A percentile compares a stretch with the other conserved stretches of the same genome.
phyloP scores from a whole-genome alignment of 352 stramenopile species.

The Phytophthora colocasiae region DNA sequence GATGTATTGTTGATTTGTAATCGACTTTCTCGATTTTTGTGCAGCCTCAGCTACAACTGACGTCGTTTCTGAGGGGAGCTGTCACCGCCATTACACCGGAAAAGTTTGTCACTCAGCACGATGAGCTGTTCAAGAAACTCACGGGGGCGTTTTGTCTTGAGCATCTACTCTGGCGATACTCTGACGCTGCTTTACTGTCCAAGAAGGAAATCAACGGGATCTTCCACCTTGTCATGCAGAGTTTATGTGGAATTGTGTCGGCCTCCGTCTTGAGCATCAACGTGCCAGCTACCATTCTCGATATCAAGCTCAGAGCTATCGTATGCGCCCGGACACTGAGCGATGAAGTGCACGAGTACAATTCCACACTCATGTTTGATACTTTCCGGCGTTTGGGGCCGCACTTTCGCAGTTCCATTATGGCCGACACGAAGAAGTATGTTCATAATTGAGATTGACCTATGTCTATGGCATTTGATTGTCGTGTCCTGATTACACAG shows the following conservation, averaged over 20 bases:
- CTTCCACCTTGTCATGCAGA: constrained; percentile 82
- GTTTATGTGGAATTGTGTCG: constrained; percentile 72
- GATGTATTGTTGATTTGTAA: no score
- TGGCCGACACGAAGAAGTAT: constrained; percentile 72
- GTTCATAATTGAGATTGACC: neutral
- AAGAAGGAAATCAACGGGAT: constrained; percentile 88
- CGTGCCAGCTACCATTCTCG: constrained; percentile 59
- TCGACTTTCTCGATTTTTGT: neutral
- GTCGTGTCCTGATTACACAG: constrained; percentile 40
- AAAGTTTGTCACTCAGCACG: constrained; percentile 75
- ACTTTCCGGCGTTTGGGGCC: constrained; percentile 67
- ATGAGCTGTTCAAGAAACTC: constrained; percentile 85
- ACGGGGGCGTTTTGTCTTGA: constrained; percentile 79
- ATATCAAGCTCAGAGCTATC: constrained; percentile 74
- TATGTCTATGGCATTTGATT: neutral
- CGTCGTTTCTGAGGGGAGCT: constrained; percentile 72
- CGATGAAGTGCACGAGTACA: constrained; percentile 83
- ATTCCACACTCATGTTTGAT: constrained; percentile 67
- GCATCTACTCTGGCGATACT: constrained; percentile 76
- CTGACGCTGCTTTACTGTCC: constrained; percentile 68
- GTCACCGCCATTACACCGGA: constrained; percentile 78
- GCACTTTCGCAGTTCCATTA: constrained; percentile 67
- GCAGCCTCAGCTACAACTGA: constrained; percentile 79
- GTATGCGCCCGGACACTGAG: constrained; percentile 64
- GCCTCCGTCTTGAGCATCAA: constrained; percentile 69